Base-by-base conservation (phyloP, 2,329 filamentous ascomycete species). In the Ophiocordyceps unilateralis region DNA sequence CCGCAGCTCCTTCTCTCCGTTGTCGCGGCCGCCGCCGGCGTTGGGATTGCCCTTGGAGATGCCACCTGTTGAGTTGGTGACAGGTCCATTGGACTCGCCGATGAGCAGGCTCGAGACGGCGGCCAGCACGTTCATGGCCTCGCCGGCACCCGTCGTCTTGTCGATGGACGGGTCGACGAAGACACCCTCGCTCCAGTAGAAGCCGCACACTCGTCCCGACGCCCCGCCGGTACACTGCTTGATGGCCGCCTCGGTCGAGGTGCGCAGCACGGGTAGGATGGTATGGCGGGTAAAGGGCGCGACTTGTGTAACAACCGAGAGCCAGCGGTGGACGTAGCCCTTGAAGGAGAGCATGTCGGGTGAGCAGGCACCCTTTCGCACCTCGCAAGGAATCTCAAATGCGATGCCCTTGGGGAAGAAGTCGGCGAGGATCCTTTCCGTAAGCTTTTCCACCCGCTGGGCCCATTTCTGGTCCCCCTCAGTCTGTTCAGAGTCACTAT, bases 341-440 rank as follows among this genome's bases (percentile, higher is more conserved):
- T 84, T 84, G 70, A 81, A 87, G 2, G 75, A 74, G 46, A 74
- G 60, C 67, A 86, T 82, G 52, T 89, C 84, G 40, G 72, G 67
- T 45, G 78, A 78, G 64, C 84, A 89, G 19, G 62, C 69, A 20
- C 54, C 60, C 3, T 67, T 61, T 23, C 56, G 51, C 28, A 54
- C 51, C 50, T 86, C 81, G 61, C 83, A 89, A 12, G 76, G 66
- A 3, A 74, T 60, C 58, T 89, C 83, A 44, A 64, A 75, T 50
- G 82, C 76, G 49, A 81, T 66, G 37, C 68, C 68, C 14, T 73
- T 59, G 37, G 65, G 65, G 60, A 75, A 76, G 59, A 76, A 76
- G 46, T 65, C 59, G n/a, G 61, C 53, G 17, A 70, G 46, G 1
- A 67, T 61, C 4, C 64, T 65, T 10, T 67, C 62, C 5, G 79